Conservation (phyloP, 306 rosid species). For the Heteromeles arbutifolia region DNA sequence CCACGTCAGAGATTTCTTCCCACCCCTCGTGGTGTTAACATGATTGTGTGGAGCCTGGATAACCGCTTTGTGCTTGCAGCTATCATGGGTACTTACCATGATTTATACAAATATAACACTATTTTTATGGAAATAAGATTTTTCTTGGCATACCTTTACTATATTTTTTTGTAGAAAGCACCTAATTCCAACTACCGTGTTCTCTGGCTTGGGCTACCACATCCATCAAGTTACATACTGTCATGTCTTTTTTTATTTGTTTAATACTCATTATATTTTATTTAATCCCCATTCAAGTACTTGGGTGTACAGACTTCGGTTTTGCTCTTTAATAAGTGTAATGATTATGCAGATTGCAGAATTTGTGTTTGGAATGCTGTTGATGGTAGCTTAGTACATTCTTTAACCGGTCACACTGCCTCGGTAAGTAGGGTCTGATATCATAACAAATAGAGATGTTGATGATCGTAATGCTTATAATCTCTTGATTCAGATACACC, state of each 20-base stretch:
- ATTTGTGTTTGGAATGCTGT: slow-evolving; percentile 94
- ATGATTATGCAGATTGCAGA: slow-evolving; percentile 66
- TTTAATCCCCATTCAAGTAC: background rate
- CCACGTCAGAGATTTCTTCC: slow-evolving; percentile 86
- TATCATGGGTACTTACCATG: slow-evolving; percentile 55
- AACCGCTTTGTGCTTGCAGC: slow-evolving; percentile 95
- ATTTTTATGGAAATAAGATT: too few relatives aligned
- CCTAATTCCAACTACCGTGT: background rate
- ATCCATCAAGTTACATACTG: background rate
- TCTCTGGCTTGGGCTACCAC: background rate
- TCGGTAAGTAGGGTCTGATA: slow-evolving; percentile 43
- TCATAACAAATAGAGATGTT: background rate
- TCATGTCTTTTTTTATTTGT: background rate
- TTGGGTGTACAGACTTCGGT: background rate
- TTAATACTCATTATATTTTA: background rate
- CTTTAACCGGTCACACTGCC: slow-evolving; percentile 81
- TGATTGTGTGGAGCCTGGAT: slow-evolving; percentile 93
- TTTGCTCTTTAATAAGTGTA: background rate
- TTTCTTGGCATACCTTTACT: background rate
- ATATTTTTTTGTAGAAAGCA: background rate
- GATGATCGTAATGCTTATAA: background rate
- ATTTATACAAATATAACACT: background rate
- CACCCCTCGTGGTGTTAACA: slow-evolving; percentile 89
- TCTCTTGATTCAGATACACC: background rate
- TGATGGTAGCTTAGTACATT: slow-evolving; percentile 94